Conservation (phyloP, 305 asterid genomes). For the Fraxinus dipetala region DNA sequence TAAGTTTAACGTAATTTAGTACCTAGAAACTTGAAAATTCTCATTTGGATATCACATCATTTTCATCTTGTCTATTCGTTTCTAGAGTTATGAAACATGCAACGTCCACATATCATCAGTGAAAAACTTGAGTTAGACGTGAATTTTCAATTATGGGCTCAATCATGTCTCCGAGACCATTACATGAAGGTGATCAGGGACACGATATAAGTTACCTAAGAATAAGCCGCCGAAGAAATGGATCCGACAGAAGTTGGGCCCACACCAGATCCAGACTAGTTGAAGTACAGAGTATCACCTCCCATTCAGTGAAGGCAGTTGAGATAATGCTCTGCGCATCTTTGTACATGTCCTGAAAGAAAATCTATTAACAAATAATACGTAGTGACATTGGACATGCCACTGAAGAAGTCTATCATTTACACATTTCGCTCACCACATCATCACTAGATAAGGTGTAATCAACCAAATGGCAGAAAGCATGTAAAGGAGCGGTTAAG, state of each 20-base stretch:
- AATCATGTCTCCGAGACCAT: not conserved
- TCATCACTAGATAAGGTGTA: conserved; percentile 44
- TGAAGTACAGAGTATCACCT: conserved; percentile 76
- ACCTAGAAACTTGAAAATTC: conserved; percentile 12
- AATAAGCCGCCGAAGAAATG: conserved; percentile 78
- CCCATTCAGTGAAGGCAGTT: conserved; percentile 84
- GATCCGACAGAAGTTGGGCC: conserved; percentile 91
- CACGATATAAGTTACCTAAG: conserved; percentile 55
- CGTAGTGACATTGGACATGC: conserved; percentile 4
- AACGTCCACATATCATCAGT: conserved; percentile 13
- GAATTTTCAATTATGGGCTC: conserved; percentile 1
- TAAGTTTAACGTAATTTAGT: conserved; percentile 1
- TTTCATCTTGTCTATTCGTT: conserved; percentile 21
- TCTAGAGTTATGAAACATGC: conserved; percentile 38
- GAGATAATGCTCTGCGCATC: conserved; percentile 59
- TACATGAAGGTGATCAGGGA: conserved; percentile 2
- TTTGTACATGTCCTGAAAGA: conserved; percentile 52
- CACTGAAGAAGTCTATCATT: conserved; percentile 12
- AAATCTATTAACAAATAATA: conserved; percentile 8
- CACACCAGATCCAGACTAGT: conserved; percentile 78
- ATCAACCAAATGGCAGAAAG: conserved; percentile 81
- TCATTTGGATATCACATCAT: not conserved
- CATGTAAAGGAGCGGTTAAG: conserved; percentile 82
- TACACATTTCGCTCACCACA: conserved; percentile 43
- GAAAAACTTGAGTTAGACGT: not conserved